Conservation (phyloP, 768 basidiomycete genomes). For the Coprinellus micaceus region DNA sequence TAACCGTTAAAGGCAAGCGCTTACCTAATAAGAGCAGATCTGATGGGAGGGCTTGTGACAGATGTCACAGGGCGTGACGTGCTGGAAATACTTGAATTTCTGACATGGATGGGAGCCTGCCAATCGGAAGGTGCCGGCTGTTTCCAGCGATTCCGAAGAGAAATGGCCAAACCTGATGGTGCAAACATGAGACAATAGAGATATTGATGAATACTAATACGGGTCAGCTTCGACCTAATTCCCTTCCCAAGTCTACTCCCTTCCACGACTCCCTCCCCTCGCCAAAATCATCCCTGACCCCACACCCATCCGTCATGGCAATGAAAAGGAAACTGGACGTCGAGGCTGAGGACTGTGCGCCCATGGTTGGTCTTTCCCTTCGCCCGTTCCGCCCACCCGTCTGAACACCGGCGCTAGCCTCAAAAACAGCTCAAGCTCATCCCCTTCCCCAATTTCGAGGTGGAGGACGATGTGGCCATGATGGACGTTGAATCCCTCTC, state of each 20-base stretch:
- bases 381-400: conserved; percentile 12
- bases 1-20: background rate
- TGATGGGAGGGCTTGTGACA: background rate
- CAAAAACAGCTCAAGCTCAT: conserved; percentile 72
- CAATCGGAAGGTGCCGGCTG: conserved; percentile 5
- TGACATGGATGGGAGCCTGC: too few species aligned
- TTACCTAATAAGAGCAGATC: background rate
- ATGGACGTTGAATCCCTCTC: conserved; percentile 58
- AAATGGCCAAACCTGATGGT: background rate
- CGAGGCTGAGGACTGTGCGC: conserved; percentile 51
- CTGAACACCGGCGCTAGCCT: conserved; percentile 35
- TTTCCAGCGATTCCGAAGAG: background rate
- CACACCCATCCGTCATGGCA: conserved; percentile 43
- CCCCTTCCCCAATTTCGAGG: conserved; percentile 65
- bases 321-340: conserved; percentile 73
- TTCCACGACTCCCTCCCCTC: conserved; percentile 14
- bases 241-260: conserved; percentile 6
- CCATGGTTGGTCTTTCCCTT: conserved; percentile 37
- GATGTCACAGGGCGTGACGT: too few species aligned
- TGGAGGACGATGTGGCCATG: conserved; percentile 70
- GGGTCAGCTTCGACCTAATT: background rate
- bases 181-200: conserved; percentile 22
- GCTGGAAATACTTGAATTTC: too few species aligned
- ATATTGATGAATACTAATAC: conserved; percentile 32
- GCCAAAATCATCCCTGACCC: conserved; percentile 15